Evolutionary conservation across 1,139 yeast species (phyloP).

Genomic region (Pneumocystis murina): DNA sequence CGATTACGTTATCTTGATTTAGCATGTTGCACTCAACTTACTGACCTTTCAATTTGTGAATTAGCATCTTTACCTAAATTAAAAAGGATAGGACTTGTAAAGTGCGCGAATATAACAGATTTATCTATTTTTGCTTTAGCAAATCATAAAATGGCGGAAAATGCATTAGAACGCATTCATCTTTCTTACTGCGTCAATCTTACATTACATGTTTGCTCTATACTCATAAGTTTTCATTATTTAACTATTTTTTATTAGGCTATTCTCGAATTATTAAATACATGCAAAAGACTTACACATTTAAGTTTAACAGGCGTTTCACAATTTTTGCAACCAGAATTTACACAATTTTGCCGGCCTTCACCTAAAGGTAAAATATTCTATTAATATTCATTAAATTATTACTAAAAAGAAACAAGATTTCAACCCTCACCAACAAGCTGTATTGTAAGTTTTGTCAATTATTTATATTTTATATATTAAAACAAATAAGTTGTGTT

Average conservation of each 20-base stretch:
- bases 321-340: slow-evolving; percentile 72
- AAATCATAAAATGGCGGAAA: slow-evolving; percentile 53
- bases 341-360: slow-evolving; percentile 78
- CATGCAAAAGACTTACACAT: slow-evolving; percentile 80
- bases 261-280: slow-evolving; percentile 43
- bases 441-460: slow-evolving; percentile 34
- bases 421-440: slow-evolving; percentile 73
- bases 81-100: slow-evolving; percentile 83
- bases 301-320: slow-evolving; percentile 83
- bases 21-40: slow-evolving; percentile 83
- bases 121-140: slow-evolving; percentile 68
- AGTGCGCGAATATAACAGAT: slow-evolving; percentile 79
- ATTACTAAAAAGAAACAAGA: slow-evolving; percentile 33
- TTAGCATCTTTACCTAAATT: slow-evolving; percentile 64
- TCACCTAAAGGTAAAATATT: slow-evolving; percentile 39
- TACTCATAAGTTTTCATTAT: neutral
- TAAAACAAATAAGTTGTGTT: slow-evolving; percentile 38
- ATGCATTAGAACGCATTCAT: slow-evolving; percentile 78
- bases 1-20: slow-evolving; percentile 84
- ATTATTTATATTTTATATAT: neutral
- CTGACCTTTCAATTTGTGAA: slow-evolving; percentile 70
- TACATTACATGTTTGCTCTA: slow-evolving; percentile 25
- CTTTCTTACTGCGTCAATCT: slow-evolving; percentile 78
- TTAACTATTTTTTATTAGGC: slow-evolving; percentile 1
- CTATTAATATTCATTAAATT: neutral